Conservation (phyloP, 2,329 filamentous ascomycete species). For the Magnaporthiopsis rhizophila region DNA sequence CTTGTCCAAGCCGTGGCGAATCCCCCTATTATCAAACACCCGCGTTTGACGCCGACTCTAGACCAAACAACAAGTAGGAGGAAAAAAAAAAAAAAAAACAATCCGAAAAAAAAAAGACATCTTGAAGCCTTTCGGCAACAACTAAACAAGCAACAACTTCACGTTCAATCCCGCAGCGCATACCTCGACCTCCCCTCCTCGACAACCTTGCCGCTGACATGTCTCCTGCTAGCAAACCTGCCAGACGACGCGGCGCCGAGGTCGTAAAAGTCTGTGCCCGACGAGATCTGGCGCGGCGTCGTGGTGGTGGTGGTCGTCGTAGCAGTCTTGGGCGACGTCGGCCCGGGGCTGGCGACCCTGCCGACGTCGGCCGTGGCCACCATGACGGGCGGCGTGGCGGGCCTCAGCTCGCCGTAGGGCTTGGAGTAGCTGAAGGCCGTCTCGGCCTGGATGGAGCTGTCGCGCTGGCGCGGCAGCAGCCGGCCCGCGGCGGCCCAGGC, state of each 20-base stretch:
- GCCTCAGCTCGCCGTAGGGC: constrained; percentile 51
- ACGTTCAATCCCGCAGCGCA: background rate
- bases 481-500: constrained; percentile 1
- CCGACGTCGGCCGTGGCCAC: constrained; percentile 26
- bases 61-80: background rate
- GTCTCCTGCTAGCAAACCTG: constrained; percentile 36
- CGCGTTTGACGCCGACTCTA: background rate
- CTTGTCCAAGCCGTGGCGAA: background rate
- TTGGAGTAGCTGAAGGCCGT: constrained; percentile 39
- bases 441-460: constrained; percentile 43
- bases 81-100: too few relatives aligned
- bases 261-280: constrained; percentile 47
- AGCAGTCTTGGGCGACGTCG: constrained; percentile 17
- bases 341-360: background rate
- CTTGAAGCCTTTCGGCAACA: background rate
- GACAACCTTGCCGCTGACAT: constrained; percentile 65
- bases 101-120: background rate
- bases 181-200: constrained; percentile 49
- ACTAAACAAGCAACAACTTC: background rate
- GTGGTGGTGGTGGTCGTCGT: constrained; percentile 8
- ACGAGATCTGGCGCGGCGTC: constrained; percentile 44
- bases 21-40: background rate
- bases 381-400: constrained; percentile 45
- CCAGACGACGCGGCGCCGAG: constrained; percentile 13
- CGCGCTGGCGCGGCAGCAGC: constrained; percentile 18